Percentiles rank a stretch among this genome's conserved stretches.
phyloP scores from a whole-genome alignment of 495 filamentous ascomycete genomes.

The Aspergillus olivimuriae region DNA sequence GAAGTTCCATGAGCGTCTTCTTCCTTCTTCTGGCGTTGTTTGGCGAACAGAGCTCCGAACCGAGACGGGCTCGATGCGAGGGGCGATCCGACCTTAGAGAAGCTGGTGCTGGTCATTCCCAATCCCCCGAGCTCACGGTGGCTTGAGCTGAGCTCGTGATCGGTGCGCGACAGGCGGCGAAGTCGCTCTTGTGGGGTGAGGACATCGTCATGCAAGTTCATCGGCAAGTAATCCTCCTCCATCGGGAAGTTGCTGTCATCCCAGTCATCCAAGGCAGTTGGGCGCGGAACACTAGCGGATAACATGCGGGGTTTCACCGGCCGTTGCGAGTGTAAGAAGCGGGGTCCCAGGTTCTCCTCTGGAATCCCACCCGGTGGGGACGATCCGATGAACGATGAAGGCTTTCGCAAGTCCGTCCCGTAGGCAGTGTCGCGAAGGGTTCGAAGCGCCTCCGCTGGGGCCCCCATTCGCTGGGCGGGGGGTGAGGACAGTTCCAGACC shows the following conservation, averaged over 20 bases:
- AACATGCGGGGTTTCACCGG: constrained; percentile 61
- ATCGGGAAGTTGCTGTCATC: constrained; percentile 79
- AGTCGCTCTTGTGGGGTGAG: constrained; percentile 86
- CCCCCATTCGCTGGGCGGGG: constrained; percentile 44
- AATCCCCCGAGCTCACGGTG: constrained; percentile 55
- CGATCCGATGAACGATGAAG: constrained; percentile 52
- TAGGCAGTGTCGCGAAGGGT: constrained; percentile 81
- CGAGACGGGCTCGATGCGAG: constrained; percentile 74
- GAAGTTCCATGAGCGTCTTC: constrained; percentile 58
- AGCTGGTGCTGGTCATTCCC: constrained; percentile 53
- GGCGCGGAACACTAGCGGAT: constrained; percentile 69
- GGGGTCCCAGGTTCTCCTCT: constrained; percentile 52
- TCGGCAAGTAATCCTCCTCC: constrained; percentile 89
- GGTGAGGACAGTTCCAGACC: constrained; percentile 78
- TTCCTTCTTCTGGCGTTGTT: constrained; percentile 65
- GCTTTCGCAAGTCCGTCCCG: constrained; percentile 55
- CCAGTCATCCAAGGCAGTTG: constrained; percentile 63
- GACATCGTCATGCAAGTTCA: constrained; percentile 83
- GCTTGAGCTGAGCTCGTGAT: constrained; percentile 54
- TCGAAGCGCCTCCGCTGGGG: constrained; percentile 67
- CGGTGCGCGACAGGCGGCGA: constrained; percentile 70
- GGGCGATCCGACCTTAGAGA: constrained; percentile 76
- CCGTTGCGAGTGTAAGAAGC: constrained; percentile 81
- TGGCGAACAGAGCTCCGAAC: constrained; percentile 77
- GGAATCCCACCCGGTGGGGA: constrained; percentile 55